Conservation (phyloP, 306 rosid genomes). For the Cucumis melo region DNA sequence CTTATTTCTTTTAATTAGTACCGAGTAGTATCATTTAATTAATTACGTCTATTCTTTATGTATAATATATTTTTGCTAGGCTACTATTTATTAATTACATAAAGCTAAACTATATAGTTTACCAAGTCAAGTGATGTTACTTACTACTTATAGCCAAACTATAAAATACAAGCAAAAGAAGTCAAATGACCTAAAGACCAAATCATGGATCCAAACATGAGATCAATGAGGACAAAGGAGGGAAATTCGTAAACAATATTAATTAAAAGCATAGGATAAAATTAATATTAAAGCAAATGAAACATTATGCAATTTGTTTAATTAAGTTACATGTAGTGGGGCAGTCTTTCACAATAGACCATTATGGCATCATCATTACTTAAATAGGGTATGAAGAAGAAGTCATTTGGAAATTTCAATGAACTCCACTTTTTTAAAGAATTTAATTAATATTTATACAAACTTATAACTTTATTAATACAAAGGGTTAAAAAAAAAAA, state of each 20-base stretch:
- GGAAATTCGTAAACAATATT: background rate
- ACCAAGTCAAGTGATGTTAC: background rate
- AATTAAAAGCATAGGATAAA: background rate
- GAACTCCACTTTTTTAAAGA: background rate
- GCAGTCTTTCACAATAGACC: background rate
- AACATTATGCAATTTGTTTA: background rate
- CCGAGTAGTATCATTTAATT: background rate
- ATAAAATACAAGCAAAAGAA: background rate
- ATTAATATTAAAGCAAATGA: background rate
- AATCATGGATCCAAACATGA: background rate
- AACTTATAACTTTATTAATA: too few relatives aligned
- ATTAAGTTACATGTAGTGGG: background rate
- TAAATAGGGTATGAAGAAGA: background rate
- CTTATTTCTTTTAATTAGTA: background rate
- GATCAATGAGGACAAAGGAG: background rate
- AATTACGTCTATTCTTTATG: background rate
- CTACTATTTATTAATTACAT: background rate
- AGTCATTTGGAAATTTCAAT: background rate
- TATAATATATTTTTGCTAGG: background rate
- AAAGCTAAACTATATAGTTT: background rate
- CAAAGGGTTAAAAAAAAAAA: too few relatives aligned
- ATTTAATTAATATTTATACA: background rate
- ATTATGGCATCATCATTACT: background rate
- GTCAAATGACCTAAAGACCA: background rate
- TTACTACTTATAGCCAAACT: background rate